Evolutionary conservation across 164 flowering plant genomes (phyloP).

Genomic region (Liquidambar formosana): DNA sequence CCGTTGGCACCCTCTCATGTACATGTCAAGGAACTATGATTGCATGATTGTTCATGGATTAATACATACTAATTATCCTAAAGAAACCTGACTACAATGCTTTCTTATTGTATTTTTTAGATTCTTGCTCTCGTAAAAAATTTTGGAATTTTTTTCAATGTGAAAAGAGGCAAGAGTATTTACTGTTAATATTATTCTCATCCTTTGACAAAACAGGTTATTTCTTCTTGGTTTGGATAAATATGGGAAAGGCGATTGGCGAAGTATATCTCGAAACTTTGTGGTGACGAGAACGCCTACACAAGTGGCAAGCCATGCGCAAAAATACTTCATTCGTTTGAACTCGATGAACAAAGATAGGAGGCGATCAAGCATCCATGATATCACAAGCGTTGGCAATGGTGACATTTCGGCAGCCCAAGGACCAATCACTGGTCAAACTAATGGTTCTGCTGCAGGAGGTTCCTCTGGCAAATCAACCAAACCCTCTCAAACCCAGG

Average conservation of each 20-base stretch:
- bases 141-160: no score
- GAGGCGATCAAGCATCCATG: conserved; percentile 91
- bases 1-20: no score
- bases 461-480: conserved; percentile 48
- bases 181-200: background rate
- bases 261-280: conserved; percentile 89
- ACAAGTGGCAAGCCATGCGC: conserved; percentile 96
- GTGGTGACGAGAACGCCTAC: conserved; percentile 93
- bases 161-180: background rate
- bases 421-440: conserved; percentile 83
- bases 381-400: conserved; percentile 71
- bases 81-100: no score
- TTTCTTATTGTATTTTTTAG: background rate
- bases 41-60: no score
- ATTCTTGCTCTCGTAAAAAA: background rate
- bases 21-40: no score
- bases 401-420: conserved; percentile 63
- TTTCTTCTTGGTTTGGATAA: conserved; percentile 94
- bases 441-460: conserved; percentile 43
- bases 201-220: conserved; percentile 41
- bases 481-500: conserved; percentile 50
- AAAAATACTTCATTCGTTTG: conserved; percentile 86
- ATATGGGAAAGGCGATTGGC: conserved; percentile 96
- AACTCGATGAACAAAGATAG: conserved; percentile 95
- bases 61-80: no score